Evolutionary conservation across 2,329 filamentous ascomycete genomes (phyloP), one percentile per base, ranked within the genome.

Genomic region (Ophiostoma fasciatum): DNA sequence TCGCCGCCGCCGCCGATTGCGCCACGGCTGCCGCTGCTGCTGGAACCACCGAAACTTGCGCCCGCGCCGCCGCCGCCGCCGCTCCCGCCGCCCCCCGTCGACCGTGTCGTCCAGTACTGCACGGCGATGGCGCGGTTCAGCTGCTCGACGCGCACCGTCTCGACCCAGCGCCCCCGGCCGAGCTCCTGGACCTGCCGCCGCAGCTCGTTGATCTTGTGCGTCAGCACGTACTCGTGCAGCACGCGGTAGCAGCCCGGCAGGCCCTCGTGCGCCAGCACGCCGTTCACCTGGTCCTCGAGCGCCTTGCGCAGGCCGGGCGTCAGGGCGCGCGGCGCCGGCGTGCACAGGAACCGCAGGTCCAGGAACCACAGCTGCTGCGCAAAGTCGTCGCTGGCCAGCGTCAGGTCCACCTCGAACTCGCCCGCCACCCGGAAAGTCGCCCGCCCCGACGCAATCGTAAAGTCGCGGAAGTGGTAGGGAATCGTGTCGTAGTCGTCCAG

Each of bases 391-490:
- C 87, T 80, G 14, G 82, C 83, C 43, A 96, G 81, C 1, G 85
- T 87, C 35, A 98, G 68, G 52, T 96, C 90, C 15, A 96, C 73
- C 54, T 96, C 88, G 48, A 94, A 94, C 54, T 96, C 88, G 36
- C 73, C 72, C 3, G 72, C 62, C 2, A 96, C 81, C 31, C 64
- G 71, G 54, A 98, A 98, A 0, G 85, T 96, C 7, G 82, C 88
- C 33, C 88, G 75, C n/a, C 92, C 90, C 35, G 83, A 81, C 35
- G 71, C 69, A 41, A 98, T 81, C 5, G 66, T 68, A 58, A 85
- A 96, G 41, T 81, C 68, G 47, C 69, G 70, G 52, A 96, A 82
- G 36, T 80, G 69, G n/a, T 63, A 58, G 1, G 90, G 90, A 34
- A 76, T 71, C 40, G 66, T 73, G 31, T 94, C 72, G 43, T 77